Evolutionary conservation across 2,329 filamentous ascomycete genomes (phyloP).

Genomic region (Penicillium decumbens): DNA sequence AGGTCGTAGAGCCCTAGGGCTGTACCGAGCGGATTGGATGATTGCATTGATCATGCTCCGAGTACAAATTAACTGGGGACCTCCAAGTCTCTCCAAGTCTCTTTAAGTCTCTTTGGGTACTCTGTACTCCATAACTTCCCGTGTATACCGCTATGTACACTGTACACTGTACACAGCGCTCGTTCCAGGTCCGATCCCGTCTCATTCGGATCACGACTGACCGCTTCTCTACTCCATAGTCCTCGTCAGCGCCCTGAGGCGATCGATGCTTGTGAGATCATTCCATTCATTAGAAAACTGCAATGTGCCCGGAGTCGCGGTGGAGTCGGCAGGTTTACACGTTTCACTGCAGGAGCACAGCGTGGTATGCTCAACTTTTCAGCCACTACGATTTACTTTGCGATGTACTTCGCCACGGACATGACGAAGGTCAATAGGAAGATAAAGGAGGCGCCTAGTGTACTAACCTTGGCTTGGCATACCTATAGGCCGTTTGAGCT

Average conservation of each 20-base stretch:
- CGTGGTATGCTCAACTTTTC: conserved; percentile 1
- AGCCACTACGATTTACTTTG: conserved; percentile 4
- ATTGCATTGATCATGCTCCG: not conserved
- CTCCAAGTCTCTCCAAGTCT: no score
- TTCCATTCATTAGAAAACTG: not conserved
- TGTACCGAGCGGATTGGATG: not conserved
- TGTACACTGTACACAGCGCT: not conserved
- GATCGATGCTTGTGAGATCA: conserved; percentile 3
- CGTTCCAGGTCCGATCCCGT: not conserved
- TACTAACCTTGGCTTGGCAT: conserved; percentile 11
- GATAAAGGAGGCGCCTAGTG: not conserved
- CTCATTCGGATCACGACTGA: conserved; percentile 12
- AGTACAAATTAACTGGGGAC: not conserved
- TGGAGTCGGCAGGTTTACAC: not conserved
- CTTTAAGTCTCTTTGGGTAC: not conserved
- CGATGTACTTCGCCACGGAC: not conserved
- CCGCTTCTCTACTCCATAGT: conserved; percentile 11
- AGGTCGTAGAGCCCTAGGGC: conserved; percentile 7
- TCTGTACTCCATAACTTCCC: not conserved
- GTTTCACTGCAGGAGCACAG: conserved; percentile 12
- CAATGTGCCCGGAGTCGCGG: not conserved
- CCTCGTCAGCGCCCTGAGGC: not conserved
- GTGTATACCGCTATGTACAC: not conserved
- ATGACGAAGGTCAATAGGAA: not conserved
- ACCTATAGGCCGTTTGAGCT: conserved; percentile 2